Evolutionary conservation across 164 flowering plant genomes (phyloP).

Genomic region (Nelumbo lutea): DNA sequence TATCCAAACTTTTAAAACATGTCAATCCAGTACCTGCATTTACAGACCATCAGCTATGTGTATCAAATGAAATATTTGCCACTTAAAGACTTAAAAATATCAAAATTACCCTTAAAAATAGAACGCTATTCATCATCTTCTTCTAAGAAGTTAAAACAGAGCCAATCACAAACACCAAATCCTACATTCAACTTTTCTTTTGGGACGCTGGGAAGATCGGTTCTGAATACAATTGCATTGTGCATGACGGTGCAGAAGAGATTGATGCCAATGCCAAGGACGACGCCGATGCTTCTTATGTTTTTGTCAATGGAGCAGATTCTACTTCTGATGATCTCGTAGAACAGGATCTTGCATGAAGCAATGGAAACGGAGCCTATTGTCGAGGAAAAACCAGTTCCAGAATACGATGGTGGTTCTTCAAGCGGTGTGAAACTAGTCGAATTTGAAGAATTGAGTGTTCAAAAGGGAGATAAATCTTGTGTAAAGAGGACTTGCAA

Average conservation of each 20-base stretch:
- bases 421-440: neutral
- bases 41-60: too few species aligned
- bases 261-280: slow-evolving; percentile 9
- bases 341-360: neutral
- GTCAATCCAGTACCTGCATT: too few species aligned
- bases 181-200: too few species aligned
- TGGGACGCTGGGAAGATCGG: neutral
- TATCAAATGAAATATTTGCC: too few species aligned
- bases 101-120: too few species aligned
- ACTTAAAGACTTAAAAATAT: too few species aligned
- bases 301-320: slow-evolving; percentile 21
- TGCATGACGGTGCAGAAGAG: slow-evolving; percentile 9
- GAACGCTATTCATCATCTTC: too few species aligned
- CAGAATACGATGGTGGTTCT: neutral
- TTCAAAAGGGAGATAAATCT: slow-evolving; percentile 1
- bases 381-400: neutral
- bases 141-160: too few species aligned
- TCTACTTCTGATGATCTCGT: slow-evolving; percentile 5
- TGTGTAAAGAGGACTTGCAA: neutral
- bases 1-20: too few species aligned
- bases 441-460: slow-evolving; percentile 6
- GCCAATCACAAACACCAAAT: too few species aligned
- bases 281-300: slow-evolving; percentile 31
- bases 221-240: slow-evolving; percentile 13
- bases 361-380: neutral